Percentiles rank a stretch among this genome's conserved stretches.
These are phyloP conservation scores for Kalaharituber pfeilii DNA, from an alignment of 2,329 filamentous ascomycete genomes.

Conservation along the genomic window DNA sequence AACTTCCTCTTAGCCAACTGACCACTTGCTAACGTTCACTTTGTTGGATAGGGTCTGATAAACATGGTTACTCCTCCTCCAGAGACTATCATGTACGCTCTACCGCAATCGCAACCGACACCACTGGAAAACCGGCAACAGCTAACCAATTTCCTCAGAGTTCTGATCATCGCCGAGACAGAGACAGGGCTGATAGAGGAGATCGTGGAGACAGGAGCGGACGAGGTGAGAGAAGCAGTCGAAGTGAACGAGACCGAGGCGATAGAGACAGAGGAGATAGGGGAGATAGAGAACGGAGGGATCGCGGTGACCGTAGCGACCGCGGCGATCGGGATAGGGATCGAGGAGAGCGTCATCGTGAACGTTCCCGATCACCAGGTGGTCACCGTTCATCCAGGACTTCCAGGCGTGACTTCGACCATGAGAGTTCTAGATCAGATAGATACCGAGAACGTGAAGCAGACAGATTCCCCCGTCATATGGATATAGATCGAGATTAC, in stretches of 20 bases:
- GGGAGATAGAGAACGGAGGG: conserved; percentile 10
- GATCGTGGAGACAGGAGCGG: conserved; percentile 23
- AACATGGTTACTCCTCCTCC: conserved; percentile 34
- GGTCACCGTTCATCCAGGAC: conserved; percentile 44
- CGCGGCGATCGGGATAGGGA: conserved; percentile 29
- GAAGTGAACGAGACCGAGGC: conserved; percentile 24
- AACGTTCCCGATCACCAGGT: conserved; percentile 76
- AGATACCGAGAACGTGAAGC: conserved; percentile 19
- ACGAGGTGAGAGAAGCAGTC: conserved; percentile 23
- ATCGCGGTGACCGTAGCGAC: conserved; percentile 11
- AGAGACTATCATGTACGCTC: conserved; percentile 39
- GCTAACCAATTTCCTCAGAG: conserved; percentile 14
- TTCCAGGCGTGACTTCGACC: conserved; percentile 51
- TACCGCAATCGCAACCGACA: conserved; percentile 4
- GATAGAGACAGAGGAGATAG: conserved; percentile 14
- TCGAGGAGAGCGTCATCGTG: conserved; percentile 37
- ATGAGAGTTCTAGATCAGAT: conserved; percentile 46
- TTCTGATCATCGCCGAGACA: conserved; percentile 21
- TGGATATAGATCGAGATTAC: conserved; percentile 34
- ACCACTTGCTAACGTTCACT: conserved; percentile 19
- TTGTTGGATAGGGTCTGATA: conserved; percentile 16
- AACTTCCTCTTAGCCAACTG: conserved; percentile 22
- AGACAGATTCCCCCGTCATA: conserved; percentile 3
- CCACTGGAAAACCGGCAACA: conserved; percentile 13
- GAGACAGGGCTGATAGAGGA: conserved; percentile 21